Conservation (phyloP, 768 basidiomycete species). For the Peribolospora baueri region DNA sequence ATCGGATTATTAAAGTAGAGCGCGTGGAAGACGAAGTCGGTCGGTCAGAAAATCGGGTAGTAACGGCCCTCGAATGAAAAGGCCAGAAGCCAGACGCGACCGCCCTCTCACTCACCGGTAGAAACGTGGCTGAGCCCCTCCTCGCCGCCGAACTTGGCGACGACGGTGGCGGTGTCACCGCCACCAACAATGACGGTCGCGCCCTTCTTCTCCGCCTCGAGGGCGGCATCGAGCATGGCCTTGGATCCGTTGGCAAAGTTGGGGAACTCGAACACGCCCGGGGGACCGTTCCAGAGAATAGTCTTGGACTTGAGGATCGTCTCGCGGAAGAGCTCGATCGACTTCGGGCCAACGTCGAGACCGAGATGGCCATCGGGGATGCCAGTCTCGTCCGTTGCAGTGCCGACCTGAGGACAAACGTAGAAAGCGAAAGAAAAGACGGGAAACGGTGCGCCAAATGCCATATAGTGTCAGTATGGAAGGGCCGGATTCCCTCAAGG, state of each 20-base stretch:
- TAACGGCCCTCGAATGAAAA: no score
- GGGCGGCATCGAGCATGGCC: slow-evolving; percentile 54
- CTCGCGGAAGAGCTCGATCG: slow-evolving; percentile 47
- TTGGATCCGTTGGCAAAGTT: slow-evolving; percentile 68
- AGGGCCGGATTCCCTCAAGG: no score
- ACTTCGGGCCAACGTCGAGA: slow-evolving; percentile 72
- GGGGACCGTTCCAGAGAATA: slow-evolving; percentile 57
- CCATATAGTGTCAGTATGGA: no score
- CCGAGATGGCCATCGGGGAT: slow-evolving; percentile 90
- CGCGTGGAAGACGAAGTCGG: neutral
- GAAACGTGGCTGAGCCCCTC: slow-evolving; percentile 84
- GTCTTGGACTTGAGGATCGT: slow-evolving; percentile 77
- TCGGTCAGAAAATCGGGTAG: neutral
- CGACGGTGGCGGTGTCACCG: slow-evolving; percentile 88
- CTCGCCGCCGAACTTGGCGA: slow-evolving; percentile 61
- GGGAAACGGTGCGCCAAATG: no score
- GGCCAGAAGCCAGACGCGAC: no score
- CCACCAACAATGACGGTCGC: slow-evolving; percentile 87
- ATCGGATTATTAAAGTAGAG: neutral
- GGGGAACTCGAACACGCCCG: slow-evolving; percentile 93
- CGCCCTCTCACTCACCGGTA: slow-evolving; percentile 39
- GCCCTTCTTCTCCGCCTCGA: slow-evolving; percentile 65
- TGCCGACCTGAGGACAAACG: slow-evolving; percentile 30
- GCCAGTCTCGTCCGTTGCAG: slow-evolving; percentile 55
- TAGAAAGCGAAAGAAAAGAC: neutral